Percentiles rank a stretch among this genome's conserved stretches.
Conservation (phyloP, 2,329 filamentous ascomycete species). For the Mariannaea elegans region DNA sequence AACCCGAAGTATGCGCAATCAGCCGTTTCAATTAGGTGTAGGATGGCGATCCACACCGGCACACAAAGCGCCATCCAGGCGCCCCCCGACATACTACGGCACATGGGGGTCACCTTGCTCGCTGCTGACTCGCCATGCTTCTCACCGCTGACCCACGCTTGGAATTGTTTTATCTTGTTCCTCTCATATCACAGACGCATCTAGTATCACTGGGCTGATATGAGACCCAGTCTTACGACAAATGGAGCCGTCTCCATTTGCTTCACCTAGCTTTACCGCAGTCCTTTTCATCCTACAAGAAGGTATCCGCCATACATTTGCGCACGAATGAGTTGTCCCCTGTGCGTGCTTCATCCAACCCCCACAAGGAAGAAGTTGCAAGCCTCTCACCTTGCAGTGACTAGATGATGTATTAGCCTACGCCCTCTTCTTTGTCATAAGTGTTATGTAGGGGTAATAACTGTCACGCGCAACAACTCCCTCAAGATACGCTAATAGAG, state of each 20-base stretch:
- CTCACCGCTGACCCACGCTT: constrained; percentile 30
- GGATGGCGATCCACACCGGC: constrained; percentile 27
- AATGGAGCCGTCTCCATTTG: constrained; percentile 17
- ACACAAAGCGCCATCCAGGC: constrained; percentile 22
- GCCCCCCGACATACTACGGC: constrained; percentile 21
- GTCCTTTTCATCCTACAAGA: constrained; percentile 6
- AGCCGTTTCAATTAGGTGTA: constrained; percentile 31
- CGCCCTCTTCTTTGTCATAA: background rate
- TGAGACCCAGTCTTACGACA: constrained; percentile 23
- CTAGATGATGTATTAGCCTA: background rate
- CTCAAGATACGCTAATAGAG: constrained; percentile 5
- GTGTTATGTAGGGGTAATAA: background rate
- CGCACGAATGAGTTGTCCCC: background rate
- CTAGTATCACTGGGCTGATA: constrained; percentile 16
- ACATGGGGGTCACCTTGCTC: constrained; percentile 27
- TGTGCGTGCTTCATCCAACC: constrained; percentile 1
- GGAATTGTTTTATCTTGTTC: constrained; percentile 18
- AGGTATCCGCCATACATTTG: background rate
- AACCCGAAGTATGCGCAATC: constrained; percentile 25
- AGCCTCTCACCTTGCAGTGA: background rate
- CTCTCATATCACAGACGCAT: constrained; percentile 20
- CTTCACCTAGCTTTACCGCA: background rate
- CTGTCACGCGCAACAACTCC: background rate
- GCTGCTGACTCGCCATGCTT: constrained; percentile 25
- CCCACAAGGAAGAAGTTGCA: background rate